A percentile compares a stretch with the other conserved stretches of the same genome.
These are phyloP conservation scores for Collariella sp. DNA, from an alignment of 495 filamentous ascomycete genomes.

Conservation along the genomic window DNA sequence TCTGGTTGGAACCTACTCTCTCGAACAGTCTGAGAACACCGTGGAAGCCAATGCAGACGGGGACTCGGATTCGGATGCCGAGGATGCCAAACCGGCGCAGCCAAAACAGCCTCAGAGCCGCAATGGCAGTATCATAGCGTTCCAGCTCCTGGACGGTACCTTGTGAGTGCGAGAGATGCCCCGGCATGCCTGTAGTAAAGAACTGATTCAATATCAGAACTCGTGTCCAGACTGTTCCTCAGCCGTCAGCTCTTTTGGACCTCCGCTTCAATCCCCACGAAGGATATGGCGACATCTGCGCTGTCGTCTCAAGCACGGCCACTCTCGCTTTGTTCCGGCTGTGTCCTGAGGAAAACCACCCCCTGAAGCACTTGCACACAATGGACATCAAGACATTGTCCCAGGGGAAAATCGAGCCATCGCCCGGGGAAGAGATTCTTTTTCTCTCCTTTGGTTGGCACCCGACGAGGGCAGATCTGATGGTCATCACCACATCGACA, in stretches of 20 bases:
- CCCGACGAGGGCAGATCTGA: slow-evolving; percentile 37
- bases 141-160: slow-evolving; percentile 40
- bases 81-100: slow-evolving; percentile 25
- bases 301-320: slow-evolving; percentile 65
- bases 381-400: slow-evolving; percentile 21
- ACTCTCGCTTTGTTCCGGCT: slow-evolving; percentile 55
- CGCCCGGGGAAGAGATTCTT: slow-evolving; percentile 46
- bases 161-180: slow-evolving; percentile 41
- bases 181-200: neutral
- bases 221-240: slow-evolving; percentile 41
- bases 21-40: slow-evolving; percentile 44
- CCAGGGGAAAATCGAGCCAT: slow-evolving; percentile 13
- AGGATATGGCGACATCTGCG: slow-evolving; percentile 45
- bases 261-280: slow-evolving; percentile 63
- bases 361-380: slow-evolving; percentile 27
- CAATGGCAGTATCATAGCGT: slow-evolving; percentile 64
- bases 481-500: slow-evolving; percentile 63
- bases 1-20: slow-evolving; percentile 77
- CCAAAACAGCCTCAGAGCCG: slow-evolving; percentile 45
- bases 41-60: slow-evolving; percentile 22
- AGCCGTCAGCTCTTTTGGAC: slow-evolving; percentile 71
- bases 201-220: slow-evolving; percentile 19
- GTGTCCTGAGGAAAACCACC: slow-evolving; percentile 15
- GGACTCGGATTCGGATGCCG: slow-evolving; percentile 10
- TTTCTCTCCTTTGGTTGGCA: slow-evolving; percentile 67